Conservation (phyloP, 352 stramenopile species). For the Globisporangium camurandrum region DNA sequence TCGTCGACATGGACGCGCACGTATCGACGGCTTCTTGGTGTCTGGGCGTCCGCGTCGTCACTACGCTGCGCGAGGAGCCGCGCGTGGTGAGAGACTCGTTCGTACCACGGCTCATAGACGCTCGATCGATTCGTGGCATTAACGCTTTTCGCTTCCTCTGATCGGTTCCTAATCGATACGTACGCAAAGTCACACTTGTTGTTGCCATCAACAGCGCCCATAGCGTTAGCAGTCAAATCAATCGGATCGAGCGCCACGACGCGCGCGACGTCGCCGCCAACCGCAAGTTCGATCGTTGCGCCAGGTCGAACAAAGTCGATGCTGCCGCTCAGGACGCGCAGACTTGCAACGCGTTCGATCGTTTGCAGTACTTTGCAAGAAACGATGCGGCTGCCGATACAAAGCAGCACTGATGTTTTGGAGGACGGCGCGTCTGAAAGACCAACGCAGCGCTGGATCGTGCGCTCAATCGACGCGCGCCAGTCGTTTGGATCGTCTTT, state of each 20-base stretch:
- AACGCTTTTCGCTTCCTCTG: no score
- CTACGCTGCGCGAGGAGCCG: background rate
- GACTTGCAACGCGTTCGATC: conserved; percentile 21
- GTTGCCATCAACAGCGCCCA: no score
- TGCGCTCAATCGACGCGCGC: conserved; percentile 8
- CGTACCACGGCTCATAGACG: conserved; percentile 4
- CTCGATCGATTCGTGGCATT: no score
- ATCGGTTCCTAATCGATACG: no score
- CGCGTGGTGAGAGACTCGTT: background rate
- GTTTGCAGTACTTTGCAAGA: conserved; percentile 6
- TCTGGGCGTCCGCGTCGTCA: background rate
- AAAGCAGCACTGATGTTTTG: no score
- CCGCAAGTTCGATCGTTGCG: conserved; percentile 18
- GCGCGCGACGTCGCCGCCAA: conserved; percentile 21
- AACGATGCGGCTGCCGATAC: conserved; percentile 20
- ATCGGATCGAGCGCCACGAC: conserved; percentile 14
- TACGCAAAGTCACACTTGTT: no score
- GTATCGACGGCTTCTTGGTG: conserved; percentile 4
- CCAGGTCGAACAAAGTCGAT: conserved; percentile 34
- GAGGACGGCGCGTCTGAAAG: no score
- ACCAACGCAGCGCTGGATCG: background rate
- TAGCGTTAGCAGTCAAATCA: background rate
- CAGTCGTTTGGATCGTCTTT: background rate
- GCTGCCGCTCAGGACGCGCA: conserved; percentile 25
- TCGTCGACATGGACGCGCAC: conserved; percentile 9